Conservation (phyloP, 2,329 filamentous ascomycete genomes). For the Fusarium stilboides region DNA sequence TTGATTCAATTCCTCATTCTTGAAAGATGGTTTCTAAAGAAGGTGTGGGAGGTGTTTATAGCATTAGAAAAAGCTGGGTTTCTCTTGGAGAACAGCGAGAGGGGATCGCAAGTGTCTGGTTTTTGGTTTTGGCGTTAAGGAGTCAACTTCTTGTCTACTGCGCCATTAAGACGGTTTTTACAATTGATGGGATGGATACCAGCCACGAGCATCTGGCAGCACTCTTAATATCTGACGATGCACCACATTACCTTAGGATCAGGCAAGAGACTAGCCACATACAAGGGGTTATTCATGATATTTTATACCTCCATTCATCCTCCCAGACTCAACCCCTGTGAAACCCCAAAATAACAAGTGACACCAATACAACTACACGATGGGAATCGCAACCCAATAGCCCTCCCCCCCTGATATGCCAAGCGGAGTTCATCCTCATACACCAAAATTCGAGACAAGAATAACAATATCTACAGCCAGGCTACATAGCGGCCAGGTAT, state of each 20-base stretch:
- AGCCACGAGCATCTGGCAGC: neutral
- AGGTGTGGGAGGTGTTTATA: conserved; percentile 3
- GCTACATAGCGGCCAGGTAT: conserved; percentile 33
- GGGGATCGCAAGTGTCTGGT: neutral
- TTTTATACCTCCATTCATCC: conserved; percentile 38
- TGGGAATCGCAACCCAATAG: conserved; percentile 40
- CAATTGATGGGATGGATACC: conserved; percentile 6
- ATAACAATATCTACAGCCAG: conserved; percentile 47
- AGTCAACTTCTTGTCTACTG: conserved; percentile 17
- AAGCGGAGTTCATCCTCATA: conserved; percentile 45
- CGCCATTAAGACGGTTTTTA: conserved; percentile 1
- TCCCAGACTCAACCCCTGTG: conserved; percentile 16
- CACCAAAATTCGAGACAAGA: conserved; percentile 47
- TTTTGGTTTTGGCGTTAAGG: conserved; percentile 41
- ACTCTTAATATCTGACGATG: neutral
- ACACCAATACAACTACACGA: conserved; percentile 47
- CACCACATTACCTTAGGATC: neutral
- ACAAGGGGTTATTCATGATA: conserved; percentile 30
- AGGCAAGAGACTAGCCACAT: neutral
- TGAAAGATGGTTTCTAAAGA: neutral
- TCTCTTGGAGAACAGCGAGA: conserved; percentile 11
- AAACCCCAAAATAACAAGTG: conserved; percentile 16
- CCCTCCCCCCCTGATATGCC: conserved; percentile 44
- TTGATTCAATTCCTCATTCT: neutral
- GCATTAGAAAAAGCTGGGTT: conserved; percentile 32